These are phyloP conservation scores for Annulohypoxylon moriforme DNA, from an alignment of 495 filamentous ascomycete genomes.

Conservation along the genomic window DNA sequence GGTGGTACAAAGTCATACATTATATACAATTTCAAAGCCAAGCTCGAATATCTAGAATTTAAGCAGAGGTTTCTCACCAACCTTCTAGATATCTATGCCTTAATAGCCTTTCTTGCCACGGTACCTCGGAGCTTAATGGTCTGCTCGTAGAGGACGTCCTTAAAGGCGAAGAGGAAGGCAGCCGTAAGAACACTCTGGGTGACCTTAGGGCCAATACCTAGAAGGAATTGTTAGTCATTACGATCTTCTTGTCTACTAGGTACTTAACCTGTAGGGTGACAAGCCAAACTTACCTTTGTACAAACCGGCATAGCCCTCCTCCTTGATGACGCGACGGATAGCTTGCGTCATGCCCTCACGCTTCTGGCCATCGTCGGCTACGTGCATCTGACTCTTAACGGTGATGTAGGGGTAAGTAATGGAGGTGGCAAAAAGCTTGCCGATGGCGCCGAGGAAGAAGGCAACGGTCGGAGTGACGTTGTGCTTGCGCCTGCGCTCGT, in stretches of 20 bases:
- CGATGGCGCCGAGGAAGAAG: slow-evolving; percentile 90
- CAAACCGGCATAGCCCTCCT: slow-evolving; percentile 89
- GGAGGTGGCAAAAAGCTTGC: slow-evolving; percentile 91
- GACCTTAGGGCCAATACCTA: slow-evolving; percentile 93
- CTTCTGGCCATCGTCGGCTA: slow-evolving; percentile 73
- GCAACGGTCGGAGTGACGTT: slow-evolving; percentile 83
- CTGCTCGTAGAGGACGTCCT: slow-evolving; percentile 78
- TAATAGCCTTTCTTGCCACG: slow-evolving; percentile 55
- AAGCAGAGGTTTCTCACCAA: not conserved
- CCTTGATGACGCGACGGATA: slow-evolving; percentile 79
- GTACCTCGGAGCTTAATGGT: slow-evolving; percentile 59
- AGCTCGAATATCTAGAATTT: not conserved
- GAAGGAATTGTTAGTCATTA: slow-evolving; percentile 7
- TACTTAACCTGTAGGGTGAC: not conserved
- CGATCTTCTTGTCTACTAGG: not conserved
- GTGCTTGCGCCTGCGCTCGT: slow-evolving; percentile 58
- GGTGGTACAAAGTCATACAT: not conserved
- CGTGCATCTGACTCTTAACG: slow-evolving; percentile 96
- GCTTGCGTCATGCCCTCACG: slow-evolving; percentile 77
- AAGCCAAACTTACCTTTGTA: slow-evolving; percentile 79
- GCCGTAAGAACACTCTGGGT: slow-evolving; percentile 96
- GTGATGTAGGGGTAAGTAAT: slow-evolving; percentile 99
- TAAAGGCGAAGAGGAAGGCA: slow-evolving; percentile 97
- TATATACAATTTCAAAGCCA: slow-evolving; percentile 12
- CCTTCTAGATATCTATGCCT: slow-evolving; percentile 41